These are phyloP conservation scores for Fusarium sp. DNA, from an alignment of 2,329 filamentous ascomycete species.

Conservation along the genomic window DNA sequence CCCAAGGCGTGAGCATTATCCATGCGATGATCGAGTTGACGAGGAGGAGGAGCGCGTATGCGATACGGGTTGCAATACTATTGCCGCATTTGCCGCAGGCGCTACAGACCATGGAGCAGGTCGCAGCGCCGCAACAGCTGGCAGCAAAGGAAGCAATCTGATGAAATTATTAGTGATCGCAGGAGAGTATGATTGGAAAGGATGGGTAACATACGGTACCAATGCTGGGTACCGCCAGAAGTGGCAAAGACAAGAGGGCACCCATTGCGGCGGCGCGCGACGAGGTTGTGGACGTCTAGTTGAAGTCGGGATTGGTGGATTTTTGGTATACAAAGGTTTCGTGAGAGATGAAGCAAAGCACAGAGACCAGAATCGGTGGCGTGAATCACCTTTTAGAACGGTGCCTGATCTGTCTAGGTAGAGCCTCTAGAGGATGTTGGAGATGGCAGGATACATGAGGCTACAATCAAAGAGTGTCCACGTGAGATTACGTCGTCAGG, in stretches of 20 bases:
- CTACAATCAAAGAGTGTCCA: conserved; percentile 30
- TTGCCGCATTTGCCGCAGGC: conserved; percentile 97
- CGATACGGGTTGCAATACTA: conserved; percentile 96
- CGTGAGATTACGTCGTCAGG: conserved; percentile 44
- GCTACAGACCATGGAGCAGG: conserved; percentile 94
- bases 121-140: conserved; percentile 96
- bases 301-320: neutral
- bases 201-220: conserved; percentile 74
- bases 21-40: conserved; percentile 97
- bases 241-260: conserved; percentile 86
- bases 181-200: too few relatives aligned
- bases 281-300: neutral
- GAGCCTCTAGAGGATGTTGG: neutral
- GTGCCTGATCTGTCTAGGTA: neutral
- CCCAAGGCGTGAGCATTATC: conserved; percentile 99
- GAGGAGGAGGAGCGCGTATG: conserved; percentile 92
- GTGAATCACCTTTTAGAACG: neutral
- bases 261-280: conserved; percentile 71
- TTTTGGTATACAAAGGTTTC: neutral
- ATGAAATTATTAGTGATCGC: conserved; percentile 19
- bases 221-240: conserved; percentile 87
- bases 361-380: neutral
- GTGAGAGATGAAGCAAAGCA: neutral
- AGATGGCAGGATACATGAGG: conserved; percentile 32
- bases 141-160: conserved; percentile 81